Evolutionary conservation across 1,284 basidiomycete species (phyloP).

Genomic region (Leccinum insolens): DNA sequence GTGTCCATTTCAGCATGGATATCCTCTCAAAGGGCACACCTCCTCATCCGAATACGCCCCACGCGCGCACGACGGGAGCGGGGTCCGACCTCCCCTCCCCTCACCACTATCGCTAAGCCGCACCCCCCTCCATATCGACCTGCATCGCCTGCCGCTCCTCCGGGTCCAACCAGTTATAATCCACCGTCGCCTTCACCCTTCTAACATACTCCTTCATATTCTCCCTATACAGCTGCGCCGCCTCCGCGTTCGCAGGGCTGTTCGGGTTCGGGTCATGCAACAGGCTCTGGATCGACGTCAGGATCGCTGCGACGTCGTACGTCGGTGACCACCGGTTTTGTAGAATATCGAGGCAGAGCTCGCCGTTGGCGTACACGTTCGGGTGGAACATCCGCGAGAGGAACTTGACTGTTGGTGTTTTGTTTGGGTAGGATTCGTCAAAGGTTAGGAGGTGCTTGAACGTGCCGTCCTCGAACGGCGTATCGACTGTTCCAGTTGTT

Average conservation of each 20-base stretch:
- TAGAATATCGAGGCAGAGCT: slow-evolving; percentile 96
- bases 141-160: slow-evolving; percentile 61
- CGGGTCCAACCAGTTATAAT: slow-evolving; percentile 89
- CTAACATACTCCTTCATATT: slow-evolving; percentile 99
- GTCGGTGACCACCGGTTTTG: slow-evolving; percentile 99
- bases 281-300: slow-evolving; percentile 94
- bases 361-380: slow-evolving; percentile 98
- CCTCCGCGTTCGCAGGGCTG: slow-evolving; percentile 97
- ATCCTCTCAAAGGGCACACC: background rate
- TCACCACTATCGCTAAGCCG: slow-evolving; percentile 1
- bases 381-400: slow-evolving; percentile 98
- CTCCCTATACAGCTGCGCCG: slow-evolving; percentile 93
- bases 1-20: slow-evolving; percentile 4
- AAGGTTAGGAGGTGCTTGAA: slow-evolving; percentile 96
- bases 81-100: background rate
- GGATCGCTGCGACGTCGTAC: slow-evolving; percentile 97
- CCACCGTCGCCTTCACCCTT: slow-evolving; percentile 88
- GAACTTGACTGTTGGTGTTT: slow-evolving; percentile 97
- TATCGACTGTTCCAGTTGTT: slow-evolving; percentile 70
- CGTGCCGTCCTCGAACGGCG: slow-evolving; percentile 98
- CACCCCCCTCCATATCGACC: slow-evolving; percentile 26
- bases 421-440: slow-evolving; percentile 98
- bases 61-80: background rate
- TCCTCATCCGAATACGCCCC: background rate
- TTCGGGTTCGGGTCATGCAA: slow-evolving; percentile 98